Base-by-base conservation (phyloP, 441 rosid species). In the Dalechampia spathulata region DNA sequence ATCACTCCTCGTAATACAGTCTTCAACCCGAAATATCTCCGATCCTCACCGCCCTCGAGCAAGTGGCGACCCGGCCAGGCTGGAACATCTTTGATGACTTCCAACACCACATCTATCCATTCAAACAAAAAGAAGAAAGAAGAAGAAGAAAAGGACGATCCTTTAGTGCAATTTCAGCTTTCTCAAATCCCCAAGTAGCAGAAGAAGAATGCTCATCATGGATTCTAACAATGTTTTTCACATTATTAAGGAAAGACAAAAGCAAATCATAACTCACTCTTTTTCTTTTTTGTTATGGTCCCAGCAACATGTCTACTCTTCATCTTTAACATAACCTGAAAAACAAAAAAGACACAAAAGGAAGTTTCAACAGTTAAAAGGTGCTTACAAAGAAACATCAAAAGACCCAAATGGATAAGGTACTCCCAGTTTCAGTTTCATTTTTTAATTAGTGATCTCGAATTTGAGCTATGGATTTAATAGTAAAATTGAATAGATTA, bases 201-300 rank as follows among this genome's bases (percentile, higher is more conserved):
- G 70, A 42, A 78, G n/a, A n/a, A n/a, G n/a, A n/a, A n/a, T n/a
- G n/a, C n/a, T n/a, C n/a, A 77, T 66, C 82, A 76, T 85, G 73
- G 68, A 26, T 51, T 72, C 70, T 60, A 64, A n/a, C n/a, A n/a
- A n/a, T n/a, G n/a, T n/a, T 41, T 60, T 65, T 77, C 89, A 72
- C 77, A 78, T 71, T 60, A 75, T 64, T 55, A 67, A 30, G 34
- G 72, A 68, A 71, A 72, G 78, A 72, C n/a, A n/a, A n/a, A n/a
- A n/a, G n/a, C n/a, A n/a, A 59, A 66, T 65, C 13, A 61, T 32
- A n/a, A 52, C 95, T 71, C 64, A 91, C 98, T 88, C 87, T 91
- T 91, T 88, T 91, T 88, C 98, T 91, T 91, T 79, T 91, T 87
- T 22, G 90, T 87, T 70, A 87, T 71, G 72, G 98, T 86, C 85